Conservation (phyloP, 2,329 filamentous ascomycete species). For the Fonsecaea erecta region DNA sequence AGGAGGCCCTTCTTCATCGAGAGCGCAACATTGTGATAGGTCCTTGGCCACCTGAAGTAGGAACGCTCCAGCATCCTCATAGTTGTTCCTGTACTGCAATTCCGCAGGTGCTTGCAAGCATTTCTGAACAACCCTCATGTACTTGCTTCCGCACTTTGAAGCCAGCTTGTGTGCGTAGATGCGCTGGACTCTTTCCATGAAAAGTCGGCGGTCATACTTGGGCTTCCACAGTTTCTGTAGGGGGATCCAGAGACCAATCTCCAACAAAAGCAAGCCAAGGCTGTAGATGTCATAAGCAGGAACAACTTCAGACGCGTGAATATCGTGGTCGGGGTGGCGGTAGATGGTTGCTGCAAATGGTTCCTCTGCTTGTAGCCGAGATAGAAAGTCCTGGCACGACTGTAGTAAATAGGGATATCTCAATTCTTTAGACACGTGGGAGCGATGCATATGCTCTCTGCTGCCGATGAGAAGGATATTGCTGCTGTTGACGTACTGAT, state of each 20-base stretch:
- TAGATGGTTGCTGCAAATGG: conserved; percentile 62
- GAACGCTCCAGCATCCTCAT: conserved; percentile 36
- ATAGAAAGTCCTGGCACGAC: conserved; percentile 37
- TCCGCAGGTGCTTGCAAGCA: conserved; percentile 62
- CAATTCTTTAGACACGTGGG: conserved; percentile 44
- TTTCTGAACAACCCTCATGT: conserved; percentile 65
- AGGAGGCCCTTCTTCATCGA: conserved; percentile 38
- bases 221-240: conserved; percentile 66
- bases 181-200: conserved; percentile 67
- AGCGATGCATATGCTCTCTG: conserved; percentile 29
- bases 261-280: conserved; percentile 64
- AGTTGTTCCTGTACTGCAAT: conserved; percentile 34
- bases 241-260: conserved; percentile 68
- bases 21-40: conserved; percentile 34
- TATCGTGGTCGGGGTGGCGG: conserved; percentile 57
- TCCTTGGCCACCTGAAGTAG: conserved; percentile 37
- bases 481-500: conserved; percentile 68
- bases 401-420: conserved; percentile 35
- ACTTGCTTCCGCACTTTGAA: conserved; percentile 66
- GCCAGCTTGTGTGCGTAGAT: conserved; percentile 66
- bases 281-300: conserved; percentile 63
- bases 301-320: conserved; percentile 30
- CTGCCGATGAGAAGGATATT: conserved; percentile 62
- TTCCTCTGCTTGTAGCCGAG: conserved; percentile 38
- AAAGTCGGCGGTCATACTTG: conserved; percentile 66